Percentiles rank a stretch among this genome's conserved stretches.
Conservation (phyloP, 2,329 filamentous ascomycete species). For the Hyphodiscus sp. region DNA sequence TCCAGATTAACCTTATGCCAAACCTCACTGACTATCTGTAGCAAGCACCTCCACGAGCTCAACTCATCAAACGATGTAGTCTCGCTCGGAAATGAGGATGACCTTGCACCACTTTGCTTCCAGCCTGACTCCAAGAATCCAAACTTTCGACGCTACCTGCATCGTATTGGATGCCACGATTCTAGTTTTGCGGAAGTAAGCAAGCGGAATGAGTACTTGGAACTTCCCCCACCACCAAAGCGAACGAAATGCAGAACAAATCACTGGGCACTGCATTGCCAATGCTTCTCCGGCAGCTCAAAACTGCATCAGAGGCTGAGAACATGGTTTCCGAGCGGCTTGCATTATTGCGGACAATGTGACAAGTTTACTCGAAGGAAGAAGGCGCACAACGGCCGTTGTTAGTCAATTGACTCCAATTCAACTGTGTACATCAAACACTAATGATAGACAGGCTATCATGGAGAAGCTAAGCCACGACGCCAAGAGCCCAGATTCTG, state of each 20-base stretch:
- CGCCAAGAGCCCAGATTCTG: constrained; percentile 10
- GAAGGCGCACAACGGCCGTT: constrained; percentile 14
- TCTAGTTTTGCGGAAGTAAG: constrained; percentile 4
- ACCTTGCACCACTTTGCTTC: constrained; percentile 5
- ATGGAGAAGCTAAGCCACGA: constrained; percentile 13
- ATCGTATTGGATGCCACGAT: constrained; percentile 15
- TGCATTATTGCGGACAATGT: constrained; percentile 23
- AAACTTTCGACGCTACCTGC: neutral
- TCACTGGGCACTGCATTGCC: neutral
- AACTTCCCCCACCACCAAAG: constrained; percentile 1
- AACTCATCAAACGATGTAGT: constrained; percentile 2
- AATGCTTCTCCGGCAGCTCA: neutral
- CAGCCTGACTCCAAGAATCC: neutral
- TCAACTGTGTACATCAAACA: neutral
- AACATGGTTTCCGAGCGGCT: constrained; percentile 18
- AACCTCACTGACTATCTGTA: constrained; percentile 1
- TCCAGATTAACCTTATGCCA: neutral
- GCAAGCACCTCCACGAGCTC: constrained; percentile 22
- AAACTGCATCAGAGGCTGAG: constrained; percentile 15
- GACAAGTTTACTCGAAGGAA: constrained; percentile 21
- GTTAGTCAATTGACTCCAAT: constrained; percentile 10
- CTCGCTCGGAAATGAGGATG: constrained; percentile 11
- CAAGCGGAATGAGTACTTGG: neutral
- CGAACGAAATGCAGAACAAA: constrained; percentile 1
- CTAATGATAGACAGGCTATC: constrained; percentile 18